Evolutionary conservation across 768 basidiomycete genomes (phyloP), one percentile per base, ranked within the genome.

Genomic region (Mycena epipterygia): DNA sequence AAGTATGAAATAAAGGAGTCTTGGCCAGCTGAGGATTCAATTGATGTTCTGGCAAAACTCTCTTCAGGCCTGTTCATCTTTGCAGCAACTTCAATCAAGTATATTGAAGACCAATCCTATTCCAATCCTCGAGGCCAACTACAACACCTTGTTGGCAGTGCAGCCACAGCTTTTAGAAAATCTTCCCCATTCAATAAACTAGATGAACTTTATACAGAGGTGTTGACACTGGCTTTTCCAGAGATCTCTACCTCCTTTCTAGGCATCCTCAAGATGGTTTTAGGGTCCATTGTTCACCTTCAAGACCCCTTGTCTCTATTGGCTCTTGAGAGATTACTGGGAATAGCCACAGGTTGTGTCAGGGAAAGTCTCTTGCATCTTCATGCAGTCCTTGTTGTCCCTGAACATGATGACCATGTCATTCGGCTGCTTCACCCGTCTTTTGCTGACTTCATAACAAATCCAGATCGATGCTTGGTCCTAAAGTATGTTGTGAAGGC

Each of bases 31-130:
- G 16, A 13, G 29, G 41, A 30, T 11, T 74, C 56, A n/a, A 32
- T 74, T 32, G 16, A 55, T 25, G 35, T 33, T 21, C 68, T 74
- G 30, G 42, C 67, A 3, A n/a, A 32, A 16, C 46, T 72, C 32
- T 67, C 73, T 19, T 37, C 62, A 8, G 74, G 74, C 3, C 51
- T 78, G 13, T 78, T 78, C 52, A 74, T 75, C 25, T 76, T 67
- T 37, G 76, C 76, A 1, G 66, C 75, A 1, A 75, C 76, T 2
- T 64, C 71, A 0, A 53, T 75, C n/a, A 72, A 70, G 39, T 76
- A 71, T 29, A 71, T 78, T 7, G 70, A 63, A 25, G 70, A 51
- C 60, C 37, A 42, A 35, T 58, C 17, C 5, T 62, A 62, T 29
- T 53, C 44, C 21, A 51, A 70, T 35, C 62, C 48, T 8, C 62